A percentile compares a stretch with the other conserved stretches of the same genome.
Conservation (phyloP, 2,329 filamentous ascomycete genomes). For the Ophiostoma sp. region DNA sequence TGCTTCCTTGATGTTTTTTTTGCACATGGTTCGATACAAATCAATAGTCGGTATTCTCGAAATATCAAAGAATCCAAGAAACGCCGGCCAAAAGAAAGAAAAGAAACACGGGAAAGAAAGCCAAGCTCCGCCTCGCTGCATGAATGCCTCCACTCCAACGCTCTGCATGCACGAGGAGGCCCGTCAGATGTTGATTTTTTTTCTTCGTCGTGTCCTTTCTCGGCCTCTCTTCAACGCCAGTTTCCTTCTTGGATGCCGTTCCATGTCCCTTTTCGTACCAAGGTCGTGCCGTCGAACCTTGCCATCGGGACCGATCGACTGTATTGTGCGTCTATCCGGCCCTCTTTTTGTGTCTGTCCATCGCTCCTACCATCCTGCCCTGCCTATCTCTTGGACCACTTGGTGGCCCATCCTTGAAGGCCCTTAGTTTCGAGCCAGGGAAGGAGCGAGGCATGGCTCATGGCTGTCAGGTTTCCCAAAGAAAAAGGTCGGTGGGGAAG, state of each 20-base stretch:
- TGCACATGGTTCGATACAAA: background rate
- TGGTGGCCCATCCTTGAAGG: background rate
- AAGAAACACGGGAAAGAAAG: background rate
- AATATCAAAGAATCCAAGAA: background rate
- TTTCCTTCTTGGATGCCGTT: background rate
- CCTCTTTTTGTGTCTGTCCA: background rate
- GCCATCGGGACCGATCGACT: conserved; percentile 4
- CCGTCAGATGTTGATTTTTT: background rate
- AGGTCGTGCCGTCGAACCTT: background rate
- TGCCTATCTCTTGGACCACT: conserved; percentile 18
- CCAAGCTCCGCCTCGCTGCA: conserved; percentile 8
- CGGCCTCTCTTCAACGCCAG: background rate
- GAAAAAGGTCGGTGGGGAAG: background rate
- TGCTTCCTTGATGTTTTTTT: background rate
- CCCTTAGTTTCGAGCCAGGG: background rate
- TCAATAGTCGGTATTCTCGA: background rate
- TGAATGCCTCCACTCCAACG: background rate
- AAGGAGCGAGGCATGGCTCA: background rate
- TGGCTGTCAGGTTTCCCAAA: background rate
- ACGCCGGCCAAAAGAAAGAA: background rate
- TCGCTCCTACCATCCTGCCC: background rate
- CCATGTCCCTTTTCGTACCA: background rate
- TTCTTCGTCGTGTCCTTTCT: background rate
- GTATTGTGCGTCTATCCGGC: background rate
- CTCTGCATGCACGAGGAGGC: background rate